A percentile compares a stretch with the other conserved stretches of the same genome.
Evolutionary conservation across 148 eudicot species (phyloP).

Genomic region (Vaccinium corymbosum): DNA sequence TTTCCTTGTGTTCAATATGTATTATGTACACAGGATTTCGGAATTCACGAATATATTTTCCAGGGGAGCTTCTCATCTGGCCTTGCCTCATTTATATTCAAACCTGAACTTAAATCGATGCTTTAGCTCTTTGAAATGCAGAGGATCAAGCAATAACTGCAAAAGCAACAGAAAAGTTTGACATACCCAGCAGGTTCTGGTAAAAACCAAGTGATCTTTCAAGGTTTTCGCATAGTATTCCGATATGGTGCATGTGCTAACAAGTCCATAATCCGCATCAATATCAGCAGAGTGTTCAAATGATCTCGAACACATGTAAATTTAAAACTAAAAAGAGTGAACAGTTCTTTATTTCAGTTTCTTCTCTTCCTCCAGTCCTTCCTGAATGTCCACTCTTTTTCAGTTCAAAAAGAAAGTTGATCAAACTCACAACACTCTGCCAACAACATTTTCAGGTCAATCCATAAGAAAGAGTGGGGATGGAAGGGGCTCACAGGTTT

Average conservation of each 20-base stretch:
- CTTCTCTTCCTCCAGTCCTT: too few species aligned
- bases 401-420: neutral
- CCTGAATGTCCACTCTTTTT: too few species aligned
- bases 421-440: neutral
- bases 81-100: slow-evolving; percentile 86
- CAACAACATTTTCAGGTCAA: too few species aligned
- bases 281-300: neutral
- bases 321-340: too few species aligned
- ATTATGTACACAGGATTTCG: too few species aligned
- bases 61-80: slow-evolving; percentile 92
- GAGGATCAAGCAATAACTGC: neutral
- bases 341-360: too few species aligned
- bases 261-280: slow-evolving; percentile 74
- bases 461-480: too few species aligned
- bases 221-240: slow-evolving; percentile 81
- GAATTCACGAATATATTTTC: too few species aligned
- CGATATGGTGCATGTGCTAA: slow-evolving; percentile 80
- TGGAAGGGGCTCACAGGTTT: too few species aligned
- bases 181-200: slow-evolving; percentile 69
- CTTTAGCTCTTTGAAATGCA: neutral
- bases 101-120: slow-evolving; percentile 39
- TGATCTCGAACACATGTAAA: too few species aligned
- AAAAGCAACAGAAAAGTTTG: neutral
- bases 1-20: too few species aligned
- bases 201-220: slow-evolving; percentile 84